phyloP scores from a whole-genome alignment of 352 stramenopile genomes.

The Pythium folliculosum region DNA sequence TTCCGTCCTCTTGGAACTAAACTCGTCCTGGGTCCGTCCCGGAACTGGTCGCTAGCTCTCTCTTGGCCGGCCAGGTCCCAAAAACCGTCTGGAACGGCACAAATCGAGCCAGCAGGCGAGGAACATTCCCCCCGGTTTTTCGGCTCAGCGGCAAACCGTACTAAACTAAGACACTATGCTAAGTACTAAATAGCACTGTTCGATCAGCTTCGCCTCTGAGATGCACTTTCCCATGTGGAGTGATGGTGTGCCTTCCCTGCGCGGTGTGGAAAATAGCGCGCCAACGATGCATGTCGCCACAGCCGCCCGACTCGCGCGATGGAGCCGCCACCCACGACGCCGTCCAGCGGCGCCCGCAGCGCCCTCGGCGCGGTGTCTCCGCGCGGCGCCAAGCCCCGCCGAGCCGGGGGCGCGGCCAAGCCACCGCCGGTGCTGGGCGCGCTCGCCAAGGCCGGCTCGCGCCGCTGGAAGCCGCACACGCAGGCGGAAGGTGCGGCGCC shows the following conservation, averaged over 20 bases:
- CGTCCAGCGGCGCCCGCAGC: background rate
- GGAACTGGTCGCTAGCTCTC: slow-evolving; percentile 1
- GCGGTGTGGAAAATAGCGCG: background rate
- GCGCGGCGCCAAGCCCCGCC: background rate
- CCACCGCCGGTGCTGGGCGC: background rate
- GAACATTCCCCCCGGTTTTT: no score
- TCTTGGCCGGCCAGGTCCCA: no score
- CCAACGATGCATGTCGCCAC: no score
- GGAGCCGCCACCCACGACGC: background rate
- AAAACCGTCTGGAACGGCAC: background rate
- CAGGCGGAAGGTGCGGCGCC: background rate
- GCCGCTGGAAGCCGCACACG: slow-evolving; percentile 2
- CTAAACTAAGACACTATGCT: no score
- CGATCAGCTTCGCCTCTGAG: no score
- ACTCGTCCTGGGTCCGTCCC: background rate
- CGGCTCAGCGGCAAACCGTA: no score
- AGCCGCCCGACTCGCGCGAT: background rate
- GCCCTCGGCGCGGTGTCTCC: background rate
- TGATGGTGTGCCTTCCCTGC: no score
- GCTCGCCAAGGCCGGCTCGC: background rate
- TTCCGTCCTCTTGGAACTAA: background rate
- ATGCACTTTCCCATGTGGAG: no score
- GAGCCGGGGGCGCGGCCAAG: background rate
- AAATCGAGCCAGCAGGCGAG: background rate
- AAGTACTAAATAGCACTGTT: no score